Base-by-base conservation (phyloP, 306 rosid species). In the Prunus mume region DNA sequence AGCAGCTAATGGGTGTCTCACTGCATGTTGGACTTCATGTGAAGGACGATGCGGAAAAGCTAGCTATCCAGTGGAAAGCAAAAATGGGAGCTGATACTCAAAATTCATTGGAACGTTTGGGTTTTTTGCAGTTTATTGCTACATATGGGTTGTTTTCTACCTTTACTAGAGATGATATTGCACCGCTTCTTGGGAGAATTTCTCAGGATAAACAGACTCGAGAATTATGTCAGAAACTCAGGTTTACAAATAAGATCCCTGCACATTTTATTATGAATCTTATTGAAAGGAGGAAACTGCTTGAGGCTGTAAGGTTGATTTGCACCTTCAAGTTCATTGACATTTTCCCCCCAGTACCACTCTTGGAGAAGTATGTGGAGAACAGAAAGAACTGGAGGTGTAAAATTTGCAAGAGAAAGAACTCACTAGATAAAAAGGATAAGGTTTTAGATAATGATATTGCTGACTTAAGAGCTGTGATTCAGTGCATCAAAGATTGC, bases 281-380 rank as follows among this genome's bases (percentile, higher is more conserved):
- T 61, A 55, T 85, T 57, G 74, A 63, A 57, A 84, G 52, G 77
- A 83, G 76, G 72, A 83, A 80, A 65, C n/a, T 65, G 28, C 25
- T 82, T 3, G 79, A 80, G 75, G 97, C 93, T 68, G 90, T 84
- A 54, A 81, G 82, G 81, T 84, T 85, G 72, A 81, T 87, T 62
- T 92, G 81, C 72, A 76, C 85, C 56, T 86, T 81, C 67, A 78
- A 88, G 74, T 71, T 87, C 74, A 68, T 68, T 61, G 78, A 81
- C 83, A 80, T 77, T 73, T 73, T 88, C 68, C 60, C 79, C 58
- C 90, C 88, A 9, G 79, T 41, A 55, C 82, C 54, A 27, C 78
- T 86, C 58, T 78, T 90, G 65, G 72, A 57, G 12, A 54, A 75
- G 41, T 45, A 73, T 45, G 45, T 84, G 78, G 52, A 12, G 38